phyloP scores from a whole-genome alignment of 1,284 basidiomycete genomes.

The Ceratobasidium sp. region DNA sequence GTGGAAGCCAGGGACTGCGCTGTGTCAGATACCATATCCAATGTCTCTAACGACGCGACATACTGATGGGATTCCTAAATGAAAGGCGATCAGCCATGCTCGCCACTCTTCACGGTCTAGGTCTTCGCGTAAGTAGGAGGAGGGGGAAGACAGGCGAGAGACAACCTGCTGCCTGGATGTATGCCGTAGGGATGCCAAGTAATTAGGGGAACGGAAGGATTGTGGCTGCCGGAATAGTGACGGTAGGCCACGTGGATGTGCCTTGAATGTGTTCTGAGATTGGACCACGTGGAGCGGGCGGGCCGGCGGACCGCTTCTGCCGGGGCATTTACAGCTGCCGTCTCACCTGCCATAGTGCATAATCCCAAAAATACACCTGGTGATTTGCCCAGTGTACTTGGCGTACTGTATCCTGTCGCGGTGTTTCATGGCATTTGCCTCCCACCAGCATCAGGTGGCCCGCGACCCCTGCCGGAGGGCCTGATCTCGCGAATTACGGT shows the following conservation, averaged over 20 bases:
- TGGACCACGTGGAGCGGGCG: constrained; percentile 33
- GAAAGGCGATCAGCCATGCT: constrained; percentile 18
- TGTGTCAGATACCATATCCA: neutral
- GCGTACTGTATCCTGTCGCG: neutral
- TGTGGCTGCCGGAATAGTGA: no score
- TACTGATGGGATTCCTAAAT: constrained; percentile 42
- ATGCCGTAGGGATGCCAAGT: no score
- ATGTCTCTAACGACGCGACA: neutral
- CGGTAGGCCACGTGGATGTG: neutral
- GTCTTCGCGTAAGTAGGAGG: no score
- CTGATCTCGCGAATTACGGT: constrained; percentile 27
- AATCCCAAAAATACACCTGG: constrained; percentile 29
- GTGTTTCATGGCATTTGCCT: constrained; percentile 9
- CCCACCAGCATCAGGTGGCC: constrained; percentile 16
- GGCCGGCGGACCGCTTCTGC: constrained; percentile 31
- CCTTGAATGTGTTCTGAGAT: constrained; percentile 25
- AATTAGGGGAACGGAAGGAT: neutral
- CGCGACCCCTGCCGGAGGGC: neutral
- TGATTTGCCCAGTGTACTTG: constrained; percentile 15
- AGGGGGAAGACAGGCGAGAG: no score
- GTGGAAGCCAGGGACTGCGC: constrained; percentile 41
- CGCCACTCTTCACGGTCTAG: no score
- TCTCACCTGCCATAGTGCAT: neutral
- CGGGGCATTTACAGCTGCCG: constrained; percentile 1
- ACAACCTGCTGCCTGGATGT: no score